phyloP scores from a whole-genome alignment of 306 rosid species.

The Dryas alaskensis region DNA sequence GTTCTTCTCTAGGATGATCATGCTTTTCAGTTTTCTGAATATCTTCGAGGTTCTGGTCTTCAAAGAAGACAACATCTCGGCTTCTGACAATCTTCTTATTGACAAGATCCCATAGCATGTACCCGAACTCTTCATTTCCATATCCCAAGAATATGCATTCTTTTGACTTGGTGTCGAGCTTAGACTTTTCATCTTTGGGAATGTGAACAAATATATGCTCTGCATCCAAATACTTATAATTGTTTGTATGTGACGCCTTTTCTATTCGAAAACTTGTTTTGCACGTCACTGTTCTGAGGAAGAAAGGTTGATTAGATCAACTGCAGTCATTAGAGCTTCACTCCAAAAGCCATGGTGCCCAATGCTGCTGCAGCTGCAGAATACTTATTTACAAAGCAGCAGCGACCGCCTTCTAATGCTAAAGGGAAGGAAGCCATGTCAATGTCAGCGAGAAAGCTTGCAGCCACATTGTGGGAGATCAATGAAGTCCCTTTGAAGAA shows the following conservation, averaged over 20 bases:
- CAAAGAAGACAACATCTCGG: too few relatives aligned
- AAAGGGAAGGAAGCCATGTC: slow-evolving; percentile 40
- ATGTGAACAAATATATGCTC: not conserved
- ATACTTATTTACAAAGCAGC: not conserved
- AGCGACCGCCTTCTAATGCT: not conserved
- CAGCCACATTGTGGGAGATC: slow-evolving; percentile 81
- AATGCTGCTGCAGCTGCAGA: not conserved
- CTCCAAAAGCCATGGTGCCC: slow-evolving; percentile 5
- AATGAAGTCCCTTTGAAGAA: slow-evolving; percentile 45
- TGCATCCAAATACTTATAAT: not conserved
- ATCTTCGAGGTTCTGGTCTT: too few relatives aligned
- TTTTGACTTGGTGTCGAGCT: not conserved
- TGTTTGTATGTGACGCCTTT: not conserved
- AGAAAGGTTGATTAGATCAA: slow-evolving; percentile 10
- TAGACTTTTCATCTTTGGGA: not conserved
- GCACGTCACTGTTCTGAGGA: not conserved
- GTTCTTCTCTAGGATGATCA: too few relatives aligned
- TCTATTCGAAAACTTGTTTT: not conserved
- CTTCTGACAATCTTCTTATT: not conserved
- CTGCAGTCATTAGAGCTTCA: not conserved
- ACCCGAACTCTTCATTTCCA: not conserved
- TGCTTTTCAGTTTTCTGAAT: too few relatives aligned
- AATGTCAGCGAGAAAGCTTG: slow-evolving; percentile 69
- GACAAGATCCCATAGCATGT: not conserved
- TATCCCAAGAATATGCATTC: not conserved